phyloP scores from a whole-genome alignment of 164 flowering plant species.

The Stephania japonica region DNA sequence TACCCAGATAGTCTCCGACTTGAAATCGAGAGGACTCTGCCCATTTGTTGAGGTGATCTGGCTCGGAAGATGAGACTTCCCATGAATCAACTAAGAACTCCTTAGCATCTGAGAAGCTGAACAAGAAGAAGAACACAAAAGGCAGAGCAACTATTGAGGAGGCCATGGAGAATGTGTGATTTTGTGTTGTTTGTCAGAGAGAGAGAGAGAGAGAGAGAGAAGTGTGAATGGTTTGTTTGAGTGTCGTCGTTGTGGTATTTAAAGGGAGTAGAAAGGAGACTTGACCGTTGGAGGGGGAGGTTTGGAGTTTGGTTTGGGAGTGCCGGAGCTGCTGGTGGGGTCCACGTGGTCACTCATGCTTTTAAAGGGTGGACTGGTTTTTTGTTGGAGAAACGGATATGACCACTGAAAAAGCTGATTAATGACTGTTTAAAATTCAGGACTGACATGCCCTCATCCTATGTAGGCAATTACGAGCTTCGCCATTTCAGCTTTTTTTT shows the following conservation, averaged over 20 bases:
- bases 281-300: not conserved
- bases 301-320: not conserved
- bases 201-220: not conserved
- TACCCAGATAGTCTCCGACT: not conserved
- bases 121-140: not conserved
- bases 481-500: not conserved
- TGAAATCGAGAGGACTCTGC: conserved; percentile 24
- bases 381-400: not conserved
- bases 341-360: not conserved
- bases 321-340: not conserved
- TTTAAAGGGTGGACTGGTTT: not conserved
- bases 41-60: conserved; percentile 1
- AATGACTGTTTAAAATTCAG: not conserved
- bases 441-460: not conserved
- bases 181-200: not conserved
- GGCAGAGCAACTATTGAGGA: not conserved
- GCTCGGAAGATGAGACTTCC: not conserved
- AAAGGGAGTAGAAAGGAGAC: not conserved
- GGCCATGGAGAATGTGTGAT: not conserved
- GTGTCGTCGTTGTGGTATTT: not conserved
- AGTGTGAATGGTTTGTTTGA: not conserved
- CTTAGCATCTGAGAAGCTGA: conserved; percentile 3
- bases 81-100: not conserved
- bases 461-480: not conserved
- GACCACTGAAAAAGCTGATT: not conserved